phyloP scores from a whole-genome alignment of 2,329 filamentous ascomycete species.

The Penicillium sp. region DNA sequence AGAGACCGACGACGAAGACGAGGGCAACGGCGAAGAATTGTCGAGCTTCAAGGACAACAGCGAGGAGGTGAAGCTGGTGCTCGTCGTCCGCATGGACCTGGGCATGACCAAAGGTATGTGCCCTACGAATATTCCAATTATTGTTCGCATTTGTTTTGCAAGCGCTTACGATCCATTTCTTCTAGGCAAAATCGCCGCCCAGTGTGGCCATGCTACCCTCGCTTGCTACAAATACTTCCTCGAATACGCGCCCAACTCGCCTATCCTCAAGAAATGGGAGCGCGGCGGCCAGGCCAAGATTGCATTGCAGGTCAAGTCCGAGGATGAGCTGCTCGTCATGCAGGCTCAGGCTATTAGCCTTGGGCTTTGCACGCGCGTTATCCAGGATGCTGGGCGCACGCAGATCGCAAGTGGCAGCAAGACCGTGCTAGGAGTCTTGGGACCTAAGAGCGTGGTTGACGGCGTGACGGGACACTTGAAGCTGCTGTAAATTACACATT shows the following conservation, averaged over 20 bases:
- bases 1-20: conserved; percentile 67
- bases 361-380: conserved; percentile 83
- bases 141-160: background rate
- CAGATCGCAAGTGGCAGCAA: conserved; percentile 92
- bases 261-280: conserved; percentile 82
- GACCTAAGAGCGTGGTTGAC: conserved; percentile 82
- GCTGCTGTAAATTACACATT: conserved; percentile 59
- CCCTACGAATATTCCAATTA: background rate
- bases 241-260: conserved; percentile 51
- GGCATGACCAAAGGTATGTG: conserved; percentile 91
- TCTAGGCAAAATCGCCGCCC: conserved; percentile 91
- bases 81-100: conserved; percentile 89
- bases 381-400: conserved; percentile 92
- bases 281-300: conserved; percentile 85
- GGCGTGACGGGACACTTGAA: conserved; percentile 81
- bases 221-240: conserved; percentile 90
- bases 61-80: conserved; percentile 91
- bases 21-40: conserved; percentile 54
- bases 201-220: conserved; percentile 92
- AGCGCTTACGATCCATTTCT: conserved; percentile 1
- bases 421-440: conserved; percentile 82
- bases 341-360: conserved; percentile 78
- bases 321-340: conserved; percentile 73
- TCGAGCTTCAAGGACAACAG: conserved; percentile 51
- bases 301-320: conserved; percentile 80